These are phyloP conservation scores for Gonium pectorale DNA, from an alignment of 139 green algal species.

Conservation along the genomic window DNA sequence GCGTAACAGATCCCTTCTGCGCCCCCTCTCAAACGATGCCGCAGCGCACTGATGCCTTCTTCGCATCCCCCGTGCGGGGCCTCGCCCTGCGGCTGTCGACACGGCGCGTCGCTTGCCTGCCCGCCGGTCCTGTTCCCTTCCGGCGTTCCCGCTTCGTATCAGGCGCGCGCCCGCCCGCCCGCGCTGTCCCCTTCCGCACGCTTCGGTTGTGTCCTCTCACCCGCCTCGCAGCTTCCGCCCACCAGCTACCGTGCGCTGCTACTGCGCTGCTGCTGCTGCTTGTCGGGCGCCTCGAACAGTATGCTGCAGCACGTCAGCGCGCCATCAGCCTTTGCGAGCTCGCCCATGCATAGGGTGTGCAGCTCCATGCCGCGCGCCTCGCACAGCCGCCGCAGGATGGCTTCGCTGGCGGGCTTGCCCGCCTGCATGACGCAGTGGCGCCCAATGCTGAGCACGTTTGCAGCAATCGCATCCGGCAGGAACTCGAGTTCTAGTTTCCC, in stretches of 20 bases:
- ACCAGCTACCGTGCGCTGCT: neutral
- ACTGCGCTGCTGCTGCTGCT: neutral
- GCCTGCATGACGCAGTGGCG: slow-evolving; percentile 48
- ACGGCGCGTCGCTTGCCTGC: too few relatives aligned
- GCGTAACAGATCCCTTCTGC: too few relatives aligned
- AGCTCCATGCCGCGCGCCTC: slow-evolving; percentile 23
- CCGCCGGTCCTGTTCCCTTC: too few relatives aligned
- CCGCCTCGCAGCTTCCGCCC: too few relatives aligned
- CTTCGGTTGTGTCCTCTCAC: too few relatives aligned
- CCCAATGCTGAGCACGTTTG: slow-evolving; percentile 49
- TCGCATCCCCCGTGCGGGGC: too few relatives aligned
- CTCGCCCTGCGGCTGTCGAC: too few relatives aligned
- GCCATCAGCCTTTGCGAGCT: slow-evolving; percentile 60
- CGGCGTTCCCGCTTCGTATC: too few relatives aligned
- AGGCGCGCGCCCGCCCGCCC: too few relatives aligned
- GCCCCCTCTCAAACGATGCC: too few relatives aligned
- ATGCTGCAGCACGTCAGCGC: slow-evolving; percentile 62
- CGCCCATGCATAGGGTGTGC: slow-evolving; percentile 44
- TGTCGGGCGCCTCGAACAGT: slow-evolving; percentile 36
- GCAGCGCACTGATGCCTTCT: too few relatives aligned
- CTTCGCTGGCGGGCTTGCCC: slow-evolving; percentile 38
- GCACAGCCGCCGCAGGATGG: slow-evolving; percentile 21
- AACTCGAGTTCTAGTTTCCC: neutral
- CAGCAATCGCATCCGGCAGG: slow-evolving; percentile 33
- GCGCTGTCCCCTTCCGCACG: too few relatives aligned